Evolutionary conservation across 2,329 filamentous ascomycete genomes (phyloP), one percentile per base, ranked within the genome.

Genomic region (Malbranchea zuffiana): DNA sequence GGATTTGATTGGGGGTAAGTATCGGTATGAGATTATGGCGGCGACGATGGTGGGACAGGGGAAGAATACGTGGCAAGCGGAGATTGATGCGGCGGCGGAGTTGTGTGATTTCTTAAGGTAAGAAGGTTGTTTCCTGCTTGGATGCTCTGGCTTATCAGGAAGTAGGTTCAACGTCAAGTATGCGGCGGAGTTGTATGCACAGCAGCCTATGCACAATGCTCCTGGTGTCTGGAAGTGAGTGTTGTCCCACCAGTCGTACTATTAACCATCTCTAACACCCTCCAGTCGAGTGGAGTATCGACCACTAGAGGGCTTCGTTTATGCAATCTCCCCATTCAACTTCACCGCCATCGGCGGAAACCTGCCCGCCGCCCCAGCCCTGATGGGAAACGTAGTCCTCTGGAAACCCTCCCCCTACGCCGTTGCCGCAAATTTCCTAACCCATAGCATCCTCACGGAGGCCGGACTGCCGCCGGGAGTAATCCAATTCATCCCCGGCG

Each of bases 31-130:
- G 39, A 75, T 98, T 51, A 93, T 96, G 82, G 88, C 90, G 5
- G 77, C 85, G 29, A 95, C 90, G 10, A 94, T 96, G 76, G 69
- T 94, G 20, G 90, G 88, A 43, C 88, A 98, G 65, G 88, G 90
- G 53, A 96, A 96, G 75, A 96, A 95, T 60, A 85, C 84, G 32
- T 96, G 86, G 86, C 88, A 98, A 64, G 88, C 90, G n/a, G 88
- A 98, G 71, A 96, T 96, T 46, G 88, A 96, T 61, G 74, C 87
- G 25, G 88, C 88, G 12, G 88, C 88, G 6, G 90, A 98, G 69
- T 65, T 93, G 50, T 80, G 76, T 50, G 88, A 98, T 59, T 96
- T 96, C 64, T 68, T 96, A 57, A 77, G 86, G 55, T 68, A 33
- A 26, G 42, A 29, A 11, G 26, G 25, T 12, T 23, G 15, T 17